Percentiles rank a stretch among this genome's conserved stretches.
Conservation (phyloP, 169 alveolate species). For the Plasmodium gallinaceum region DNA sequence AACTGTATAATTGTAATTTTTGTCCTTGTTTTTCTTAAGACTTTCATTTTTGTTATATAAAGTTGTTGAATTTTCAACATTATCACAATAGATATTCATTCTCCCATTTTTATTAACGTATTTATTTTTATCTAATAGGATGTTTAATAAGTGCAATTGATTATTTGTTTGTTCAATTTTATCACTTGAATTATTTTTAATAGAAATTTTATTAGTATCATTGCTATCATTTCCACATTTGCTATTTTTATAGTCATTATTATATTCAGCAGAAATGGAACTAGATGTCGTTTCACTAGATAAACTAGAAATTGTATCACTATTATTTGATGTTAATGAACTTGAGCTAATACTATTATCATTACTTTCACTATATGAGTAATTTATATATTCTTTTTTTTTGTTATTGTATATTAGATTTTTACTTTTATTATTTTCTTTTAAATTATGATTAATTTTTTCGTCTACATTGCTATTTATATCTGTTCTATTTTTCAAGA, state of each 20-base stretch:
- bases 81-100: not conserved
- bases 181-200: too few relatives aligned
- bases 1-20: not conserved
- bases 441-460: not conserved
- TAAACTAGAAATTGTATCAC: not conserved
- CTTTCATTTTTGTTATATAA: not conserved
- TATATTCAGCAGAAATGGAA: not conserved
- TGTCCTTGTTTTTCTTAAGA: not conserved
- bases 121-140: too few relatives aligned
- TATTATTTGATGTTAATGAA: not conserved
- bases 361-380: not conserved
- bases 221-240: too few relatives aligned
- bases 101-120: too few relatives aligned
- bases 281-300: not conserved
- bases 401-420: not conserved
- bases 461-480: not conserved
- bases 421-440: not conserved
- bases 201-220: too few relatives aligned
- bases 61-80: not conserved
- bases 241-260: not conserved
- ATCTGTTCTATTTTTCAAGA: conserved; percentile 18
- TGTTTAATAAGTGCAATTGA: too few relatives aligned
- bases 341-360: not conserved
- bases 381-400: not conserved
- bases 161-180: too few relatives aligned